phyloP scores from a whole-genome alignment of 1,284 basidiomycete species.

The Ceratobasidium sp. region DNA sequence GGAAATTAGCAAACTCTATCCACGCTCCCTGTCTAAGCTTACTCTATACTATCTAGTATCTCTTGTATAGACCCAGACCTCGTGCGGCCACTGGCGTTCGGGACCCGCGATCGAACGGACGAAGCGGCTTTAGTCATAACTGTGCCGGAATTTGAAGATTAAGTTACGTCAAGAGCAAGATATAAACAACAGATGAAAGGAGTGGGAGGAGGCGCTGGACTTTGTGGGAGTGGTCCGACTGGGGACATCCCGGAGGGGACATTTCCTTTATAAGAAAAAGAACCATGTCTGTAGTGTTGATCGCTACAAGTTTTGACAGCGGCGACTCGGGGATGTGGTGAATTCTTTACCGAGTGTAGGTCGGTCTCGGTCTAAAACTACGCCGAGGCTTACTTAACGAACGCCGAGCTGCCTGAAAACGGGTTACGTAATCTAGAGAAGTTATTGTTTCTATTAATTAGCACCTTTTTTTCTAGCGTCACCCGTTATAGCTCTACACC shows the following conservation, averaged over 20 bases:
- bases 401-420: too few species aligned
- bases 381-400: too few species aligned
- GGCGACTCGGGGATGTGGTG: too few species aligned
- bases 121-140: conserved; percentile 28
- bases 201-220: neutral
- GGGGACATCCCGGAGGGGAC: neutral
- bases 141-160: neutral
- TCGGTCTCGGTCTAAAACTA: too few species aligned
- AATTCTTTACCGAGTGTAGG: too few species aligned
- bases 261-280: neutral
- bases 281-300: neutral
- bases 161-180: too few species aligned
- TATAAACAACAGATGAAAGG: too few species aligned
- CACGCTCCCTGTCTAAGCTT: neutral
- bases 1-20: too few species aligned
- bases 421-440: too few species aligned
- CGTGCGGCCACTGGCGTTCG: conserved; percentile 2
- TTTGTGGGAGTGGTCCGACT: neutral
- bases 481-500: conserved; percentile 71
- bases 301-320: neutral
- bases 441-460: too few species aligned
- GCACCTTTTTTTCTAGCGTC: too few species aligned
- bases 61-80: conserved; percentile 22
- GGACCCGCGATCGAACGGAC: conserved; percentile 3
- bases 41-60: conserved; percentile 29